A percentile compares a stretch with the other conserved stretches of the same genome.
phyloP scores from a whole-genome alignment of 768 basidiomycete genomes.

The Austroboletus eburneus region DNA sequence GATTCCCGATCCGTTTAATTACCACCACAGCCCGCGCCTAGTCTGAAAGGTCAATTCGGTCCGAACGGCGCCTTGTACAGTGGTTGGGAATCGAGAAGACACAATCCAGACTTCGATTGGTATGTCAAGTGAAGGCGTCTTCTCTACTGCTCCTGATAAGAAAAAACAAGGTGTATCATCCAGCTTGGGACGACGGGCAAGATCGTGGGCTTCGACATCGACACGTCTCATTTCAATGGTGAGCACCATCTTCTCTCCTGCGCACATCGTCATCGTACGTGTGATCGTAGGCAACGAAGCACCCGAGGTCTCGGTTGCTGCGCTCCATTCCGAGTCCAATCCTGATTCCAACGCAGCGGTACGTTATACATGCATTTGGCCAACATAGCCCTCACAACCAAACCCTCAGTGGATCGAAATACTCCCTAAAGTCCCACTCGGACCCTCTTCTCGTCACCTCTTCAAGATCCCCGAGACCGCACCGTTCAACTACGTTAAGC shows the following conservation, averaged over 20 bases:
- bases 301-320: conserved; percentile 71
- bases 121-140: conserved; percentile 26
- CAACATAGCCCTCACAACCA: no score
- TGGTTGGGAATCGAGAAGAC: conserved; percentile 92
- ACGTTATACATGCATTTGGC: no score
- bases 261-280: neutral
- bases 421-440: conserved; percentile 69
- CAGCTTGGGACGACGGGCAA: conserved; percentile 74
- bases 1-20: neutral
- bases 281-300: conserved; percentile 86
- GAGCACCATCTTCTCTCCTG: conserved; percentile 15
- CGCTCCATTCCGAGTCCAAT: conserved; percentile 41
- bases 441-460: conserved; percentile 84
- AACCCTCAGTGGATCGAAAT: conserved; percentile 86
- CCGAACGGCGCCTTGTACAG: conserved; percentile 92
- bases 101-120: conserved; percentile 91
- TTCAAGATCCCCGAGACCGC: conserved; percentile 63
- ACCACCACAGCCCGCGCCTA: conserved; percentile 65
- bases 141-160: no score
- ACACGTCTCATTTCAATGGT: conserved; percentile 95
- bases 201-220: conserved; percentile 84
- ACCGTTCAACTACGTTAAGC: conserved; percentile 74
- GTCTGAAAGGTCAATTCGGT: conserved; percentile 94
- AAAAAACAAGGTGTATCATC: conserved; percentile 72
- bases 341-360: conserved; percentile 50